Percentiles rank a stretch among this genome's conserved stretches.
Conservation (phyloP, 305 asterid genomes). For the Rubia tinctorum region DNA sequence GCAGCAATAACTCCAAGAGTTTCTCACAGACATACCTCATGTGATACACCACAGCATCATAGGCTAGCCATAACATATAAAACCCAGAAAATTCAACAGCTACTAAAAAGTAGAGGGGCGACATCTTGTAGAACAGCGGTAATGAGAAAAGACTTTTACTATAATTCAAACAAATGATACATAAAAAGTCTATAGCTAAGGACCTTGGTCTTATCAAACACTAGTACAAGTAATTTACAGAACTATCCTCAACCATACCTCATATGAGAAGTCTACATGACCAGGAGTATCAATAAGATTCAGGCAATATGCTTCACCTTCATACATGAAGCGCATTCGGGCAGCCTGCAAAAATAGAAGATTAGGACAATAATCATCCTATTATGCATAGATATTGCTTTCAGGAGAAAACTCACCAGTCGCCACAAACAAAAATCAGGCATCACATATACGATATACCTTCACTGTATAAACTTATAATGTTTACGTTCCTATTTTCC, state of each 20-base stretch:
- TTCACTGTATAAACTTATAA: background rate
- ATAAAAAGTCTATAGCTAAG: background rate
- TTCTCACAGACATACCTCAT: background rate
- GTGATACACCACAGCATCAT: background rate
- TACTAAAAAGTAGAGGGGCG: background rate
- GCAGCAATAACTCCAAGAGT: background rate
- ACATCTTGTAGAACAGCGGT: no score
- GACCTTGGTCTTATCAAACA: background rate
- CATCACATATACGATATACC: background rate
- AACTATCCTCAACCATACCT: slow-evolving; percentile 48
- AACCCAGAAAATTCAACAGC: background rate
- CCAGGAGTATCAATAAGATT: slow-evolving; percentile 99
- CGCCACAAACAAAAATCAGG: background rate
- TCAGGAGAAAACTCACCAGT: background rate
- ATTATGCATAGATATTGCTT: background rate
- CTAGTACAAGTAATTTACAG: background rate
- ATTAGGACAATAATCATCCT: slow-evolving; percentile 11
- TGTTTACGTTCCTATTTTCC: background rate
- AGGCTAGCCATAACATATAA: background rate
- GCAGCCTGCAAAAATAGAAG: slow-evolving; percentile 66
- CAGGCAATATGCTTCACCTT: slow-evolving; percentile 79
- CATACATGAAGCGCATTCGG: slow-evolving; percentile 80
- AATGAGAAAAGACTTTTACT: background rate
- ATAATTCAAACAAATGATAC: background rate
- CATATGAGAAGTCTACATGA: slow-evolving; percentile 97